Conservation (phyloP, 441 rosid species). For the Jatropha podagrica region DNA sequence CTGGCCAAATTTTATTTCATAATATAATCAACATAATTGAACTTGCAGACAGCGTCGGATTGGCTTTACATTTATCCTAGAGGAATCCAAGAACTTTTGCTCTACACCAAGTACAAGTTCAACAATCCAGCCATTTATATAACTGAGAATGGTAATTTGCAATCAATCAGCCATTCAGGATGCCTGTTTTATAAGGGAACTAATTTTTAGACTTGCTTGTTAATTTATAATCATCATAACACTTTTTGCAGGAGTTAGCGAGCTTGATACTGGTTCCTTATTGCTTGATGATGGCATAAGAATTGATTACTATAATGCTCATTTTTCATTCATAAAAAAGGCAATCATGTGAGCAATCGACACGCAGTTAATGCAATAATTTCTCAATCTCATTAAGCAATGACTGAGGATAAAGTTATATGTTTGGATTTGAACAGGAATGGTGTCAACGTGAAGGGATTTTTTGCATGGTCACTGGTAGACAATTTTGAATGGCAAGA, state of each 20-base stretch:
- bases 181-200: background rate
- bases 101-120: constrained; percentile 24
- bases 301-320: constrained; percentile 8
- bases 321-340: background rate
- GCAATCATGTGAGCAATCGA: constrained; percentile 4
- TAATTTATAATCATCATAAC: background rate
- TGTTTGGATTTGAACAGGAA: constrained; percentile 1
- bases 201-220: background rate
- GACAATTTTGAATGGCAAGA: constrained; percentile 21
- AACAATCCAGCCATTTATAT: constrained; percentile 16
- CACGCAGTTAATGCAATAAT: no score
- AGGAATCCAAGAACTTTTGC: constrained; percentile 31
- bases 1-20: background rate
- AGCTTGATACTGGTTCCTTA: background rate
- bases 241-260: constrained; percentile 11
- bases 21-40: background rate
- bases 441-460: constrained; percentile 15
- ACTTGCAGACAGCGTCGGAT: constrained; percentile 15
- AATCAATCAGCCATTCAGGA: background rate
- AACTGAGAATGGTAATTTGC: constrained; percentile 19
- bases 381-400: background rate
- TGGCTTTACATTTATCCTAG: constrained; percentile 31
- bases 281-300: constrained; percentile 5
- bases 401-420: background rate
- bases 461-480: constrained; percentile 15